These are phyloP conservation scores for Malassezia japonica DNA, from an alignment of 1,284 basidiomycete species.

Conservation along the genomic window DNA sequence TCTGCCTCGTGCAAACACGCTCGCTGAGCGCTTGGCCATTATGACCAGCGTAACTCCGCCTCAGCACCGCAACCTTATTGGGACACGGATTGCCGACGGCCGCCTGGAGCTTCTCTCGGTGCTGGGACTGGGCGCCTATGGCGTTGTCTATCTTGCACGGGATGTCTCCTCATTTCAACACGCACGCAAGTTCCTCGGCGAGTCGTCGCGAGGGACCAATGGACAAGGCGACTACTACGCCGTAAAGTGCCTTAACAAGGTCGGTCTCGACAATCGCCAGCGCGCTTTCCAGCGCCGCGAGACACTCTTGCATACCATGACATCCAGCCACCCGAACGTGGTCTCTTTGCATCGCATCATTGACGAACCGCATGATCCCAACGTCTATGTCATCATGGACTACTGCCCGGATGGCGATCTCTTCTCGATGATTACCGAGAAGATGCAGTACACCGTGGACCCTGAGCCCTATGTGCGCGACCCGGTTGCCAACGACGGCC, in stretches of 20 bases:
- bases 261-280: conserved; percentile 60
- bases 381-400: conserved; percentile 59
- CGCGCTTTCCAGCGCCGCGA: conserved; percentile 70
- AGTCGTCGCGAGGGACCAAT: conserved; percentile 15
- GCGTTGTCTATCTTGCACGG: conserved; percentile 69
- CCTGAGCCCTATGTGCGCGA: conserved; percentile 18
- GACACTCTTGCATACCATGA: conserved; percentile 56
- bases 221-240: conserved; percentile 55
- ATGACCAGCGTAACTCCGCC: neutral
- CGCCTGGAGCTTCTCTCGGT: conserved; percentile 74
- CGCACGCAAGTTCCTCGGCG: neutral
- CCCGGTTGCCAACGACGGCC: conserved; percentile 22
- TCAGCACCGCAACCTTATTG: conserved; percentile 48
- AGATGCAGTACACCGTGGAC: conserved; percentile 57
- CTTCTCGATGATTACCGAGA: conserved; percentile 64
- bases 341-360: conserved; percentile 81
- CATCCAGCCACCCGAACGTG: conserved; percentile 69
- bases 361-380: conserved; percentile 55
- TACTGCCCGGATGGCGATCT: conserved; percentile 79
- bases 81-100: conserved; percentile 49
- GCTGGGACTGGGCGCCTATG: conserved; percentile 87
- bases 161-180: conserved; percentile 12
- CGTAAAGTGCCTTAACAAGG: conserved; percentile 70
- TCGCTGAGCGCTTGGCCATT: no score
- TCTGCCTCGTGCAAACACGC: no score